These are phyloP conservation scores for Artomyces pyxidatus DNA, from an alignment of 768 basidiomycete genomes.

Conservation along the genomic window DNA sequence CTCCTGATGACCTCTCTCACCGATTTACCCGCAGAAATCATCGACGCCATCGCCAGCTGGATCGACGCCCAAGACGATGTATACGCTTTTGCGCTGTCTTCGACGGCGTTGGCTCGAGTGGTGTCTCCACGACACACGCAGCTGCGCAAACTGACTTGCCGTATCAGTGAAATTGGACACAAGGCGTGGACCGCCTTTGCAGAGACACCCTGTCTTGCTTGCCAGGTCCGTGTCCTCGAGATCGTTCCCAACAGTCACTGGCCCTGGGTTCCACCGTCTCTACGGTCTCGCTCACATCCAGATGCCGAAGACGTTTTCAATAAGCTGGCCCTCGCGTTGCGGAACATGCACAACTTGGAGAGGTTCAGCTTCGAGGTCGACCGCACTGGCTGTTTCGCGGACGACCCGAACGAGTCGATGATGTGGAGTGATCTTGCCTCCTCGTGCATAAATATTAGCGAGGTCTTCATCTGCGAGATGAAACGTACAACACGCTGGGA, in stretches of 20 bases:
- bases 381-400: not conserved
- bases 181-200: not conserved
- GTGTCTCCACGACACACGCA: not conserved
- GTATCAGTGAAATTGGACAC: not conserved
- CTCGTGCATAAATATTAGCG: not conserved
- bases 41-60: not conserved
- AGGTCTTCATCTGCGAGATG: not conserved
- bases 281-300: not conserved
- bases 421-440: not conserved
- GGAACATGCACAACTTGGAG: not conserved
- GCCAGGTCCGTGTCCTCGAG: not conserved
- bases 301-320: not conserved
- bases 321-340: not conserved
- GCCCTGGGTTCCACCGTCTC: no score
- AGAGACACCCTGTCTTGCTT: not conserved
- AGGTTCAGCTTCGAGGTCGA: not conserved
- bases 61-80: not conserved
- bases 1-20: no score
- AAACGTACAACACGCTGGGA: no score
- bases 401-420: not conserved
- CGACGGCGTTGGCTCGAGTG: not conserved
- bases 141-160: not conserved
- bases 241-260: no score
- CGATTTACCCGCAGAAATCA: not conserved
- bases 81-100: not conserved